These are phyloP conservation scores for Leishmania tarentolae DNA, from an alignment of 208 protist genomes.

Conservation along the genomic window DNA sequence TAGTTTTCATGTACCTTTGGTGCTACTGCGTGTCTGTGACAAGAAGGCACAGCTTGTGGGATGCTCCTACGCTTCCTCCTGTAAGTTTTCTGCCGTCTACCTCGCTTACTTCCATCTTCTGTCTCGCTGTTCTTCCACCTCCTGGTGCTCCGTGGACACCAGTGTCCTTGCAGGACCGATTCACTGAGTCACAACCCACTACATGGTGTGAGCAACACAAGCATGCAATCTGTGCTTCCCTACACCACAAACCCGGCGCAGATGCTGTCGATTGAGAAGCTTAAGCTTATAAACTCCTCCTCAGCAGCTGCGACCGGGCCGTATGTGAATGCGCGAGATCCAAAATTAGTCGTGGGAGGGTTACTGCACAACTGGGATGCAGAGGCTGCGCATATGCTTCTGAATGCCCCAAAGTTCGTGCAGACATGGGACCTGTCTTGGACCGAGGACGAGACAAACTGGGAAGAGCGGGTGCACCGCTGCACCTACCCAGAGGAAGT, in stretches of 20 bases:
- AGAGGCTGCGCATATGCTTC: constrained; percentile 63
- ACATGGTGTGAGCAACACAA: background rate
- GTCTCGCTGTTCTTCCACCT: background rate
- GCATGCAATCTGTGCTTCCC: constrained; percentile 83
- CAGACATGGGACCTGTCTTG: constrained; percentile 85
- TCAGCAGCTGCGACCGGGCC: constrained; percentile 64
- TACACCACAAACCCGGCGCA: constrained; percentile 86
- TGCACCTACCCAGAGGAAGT: constrained; percentile 86
- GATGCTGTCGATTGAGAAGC: constrained; percentile 74
- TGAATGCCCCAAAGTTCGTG: constrained; percentile 51
- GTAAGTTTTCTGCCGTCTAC: background rate
- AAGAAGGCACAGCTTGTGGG: background rate
- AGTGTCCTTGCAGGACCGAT: background rate
- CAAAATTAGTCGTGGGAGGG: constrained; percentile 68
- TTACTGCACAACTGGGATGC: constrained; percentile 87
- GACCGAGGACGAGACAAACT: constrained; percentile 78
- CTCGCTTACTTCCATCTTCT: background rate
- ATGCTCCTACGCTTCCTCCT: background rate
- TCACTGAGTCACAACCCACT: background rate
- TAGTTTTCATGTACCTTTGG: background rate
- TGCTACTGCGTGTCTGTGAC: background rate
- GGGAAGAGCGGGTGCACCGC: constrained; percentile 71
- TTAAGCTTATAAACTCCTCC: constrained; percentile 81
- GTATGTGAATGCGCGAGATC: constrained; percentile 57
- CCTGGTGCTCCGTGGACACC: background rate